Base-by-base conservation (phyloP, 129 eudicot genomes). In the Solidago caesia region DNA sequence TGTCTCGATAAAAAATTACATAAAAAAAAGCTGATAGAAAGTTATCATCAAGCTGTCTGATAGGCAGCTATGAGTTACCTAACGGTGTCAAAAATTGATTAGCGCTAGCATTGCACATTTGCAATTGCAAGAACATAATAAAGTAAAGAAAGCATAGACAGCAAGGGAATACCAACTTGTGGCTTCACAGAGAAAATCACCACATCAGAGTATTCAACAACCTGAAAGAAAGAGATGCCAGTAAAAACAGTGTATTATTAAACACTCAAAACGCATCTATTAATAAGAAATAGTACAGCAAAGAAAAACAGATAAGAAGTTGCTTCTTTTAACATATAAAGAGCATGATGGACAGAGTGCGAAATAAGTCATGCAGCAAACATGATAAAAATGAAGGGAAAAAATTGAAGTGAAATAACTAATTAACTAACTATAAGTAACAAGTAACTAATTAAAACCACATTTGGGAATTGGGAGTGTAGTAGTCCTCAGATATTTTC, bases 181-280 rank as follows among this genome's bases (percentile, higher is more conserved):
- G 96, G 98, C 80, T 87, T 92, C 67, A 92, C 95, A 6, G 96
- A 89, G 79, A 92, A 79, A 60, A 89, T 63, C 68, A 92, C 85
- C 77, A 92, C 96, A 67, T 92, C 98, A 62, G 89, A 77, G 57
- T 85, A 89, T 80, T 86, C 85, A 83, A 93, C 91, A 53, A 93
- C 97, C 98, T 93, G 97, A 55, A 73, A 8, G 43, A 27, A 11
- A 51, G 60, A 61, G 25, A 74, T 10, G 21, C 11, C 29, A 74
- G 47, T 64, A 51, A 52, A 33, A 78, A 51, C n/a, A 77, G 55
- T 7, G 5, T 33, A 77, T 59, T 57, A 60, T 27, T 60, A 16
- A 46, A 60, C 61, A 76, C 33, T 52, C 56, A 33, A 52, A 75
- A 51, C 2, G n/a, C 8, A 11, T 26, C 14, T 11, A 52, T 25